Conservation (phyloP, 805 yeast genomes). For the Tanozyma kutaoensis region DNA sequence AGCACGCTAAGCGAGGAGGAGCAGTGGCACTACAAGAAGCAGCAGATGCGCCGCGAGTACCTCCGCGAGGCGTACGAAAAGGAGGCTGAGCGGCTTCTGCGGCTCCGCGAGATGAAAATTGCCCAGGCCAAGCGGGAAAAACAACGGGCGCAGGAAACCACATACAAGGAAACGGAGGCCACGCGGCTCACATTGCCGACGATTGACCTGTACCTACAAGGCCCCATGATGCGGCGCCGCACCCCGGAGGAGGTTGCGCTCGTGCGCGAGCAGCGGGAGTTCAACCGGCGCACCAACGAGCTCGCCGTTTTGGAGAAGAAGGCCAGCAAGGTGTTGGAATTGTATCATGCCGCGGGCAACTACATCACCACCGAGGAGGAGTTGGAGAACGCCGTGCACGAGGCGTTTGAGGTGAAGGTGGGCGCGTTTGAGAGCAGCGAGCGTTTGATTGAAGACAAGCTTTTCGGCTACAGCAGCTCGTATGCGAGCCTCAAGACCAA, state of each 20-base stretch:
- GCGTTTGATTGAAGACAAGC: slow-evolving; percentile 20
- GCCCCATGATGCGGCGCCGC: slow-evolving; percentile 61
- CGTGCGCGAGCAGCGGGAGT: slow-evolving; percentile 44
- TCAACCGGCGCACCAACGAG: slow-evolving; percentile 50
- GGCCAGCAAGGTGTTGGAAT: slow-evolving; percentile 46
- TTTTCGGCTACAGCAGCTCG: slow-evolving; percentile 16
- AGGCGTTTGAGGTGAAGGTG: slow-evolving; percentile 33
- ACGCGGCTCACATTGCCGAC: slow-evolving; percentile 68
- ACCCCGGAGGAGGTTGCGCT: slow-evolving; percentile 54
- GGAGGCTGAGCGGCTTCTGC: slow-evolving; percentile 36
- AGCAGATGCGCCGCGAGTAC: slow-evolving; percentile 62
- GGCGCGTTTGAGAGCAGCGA: slow-evolving; percentile 22
- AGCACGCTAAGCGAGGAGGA: slow-evolving; percentile 18
- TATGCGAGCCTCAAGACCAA: slow-evolving; percentile 14
- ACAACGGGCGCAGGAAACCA: slow-evolving; percentile 12
- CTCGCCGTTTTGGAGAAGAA: slow-evolving; percentile 37
- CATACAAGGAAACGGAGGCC: slow-evolving; percentile 37
- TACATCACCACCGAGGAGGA: slow-evolving; percentile 66
- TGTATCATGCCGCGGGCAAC: slow-evolving; percentile 56
- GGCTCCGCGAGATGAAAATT: slow-evolving; percentile 18
- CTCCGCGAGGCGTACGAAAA: slow-evolving; percentile 46
- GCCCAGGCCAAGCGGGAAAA: slow-evolving; percentile 13
- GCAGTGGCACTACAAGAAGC: slow-evolving; percentile 35
- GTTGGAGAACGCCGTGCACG: slow-evolving; percentile 42
- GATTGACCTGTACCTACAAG: slow-evolving; percentile 48